Conservation (phyloP, 139 green algal species). For the Microglena sp. region DNA sequence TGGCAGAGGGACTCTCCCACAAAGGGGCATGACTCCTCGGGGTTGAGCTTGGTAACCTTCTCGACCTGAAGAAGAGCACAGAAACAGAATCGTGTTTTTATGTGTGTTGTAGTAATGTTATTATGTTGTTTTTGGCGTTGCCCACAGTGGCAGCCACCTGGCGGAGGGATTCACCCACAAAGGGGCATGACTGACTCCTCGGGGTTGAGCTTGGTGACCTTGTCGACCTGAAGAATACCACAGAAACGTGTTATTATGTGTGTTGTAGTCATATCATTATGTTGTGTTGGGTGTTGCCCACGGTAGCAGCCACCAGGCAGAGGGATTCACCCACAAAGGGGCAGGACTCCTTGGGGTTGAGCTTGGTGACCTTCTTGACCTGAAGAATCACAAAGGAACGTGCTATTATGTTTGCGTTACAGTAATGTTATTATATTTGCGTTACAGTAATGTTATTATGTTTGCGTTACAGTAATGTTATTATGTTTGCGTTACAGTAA, state of each 20-base stretch:
- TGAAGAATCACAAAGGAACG: too few relatives aligned
- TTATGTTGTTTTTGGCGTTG: too few relatives aligned
- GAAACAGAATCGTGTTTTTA: too few relatives aligned
- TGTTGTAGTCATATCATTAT: too few relatives aligned
- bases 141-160: conserved; percentile 27
- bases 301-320: conserved; percentile 31
- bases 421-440: too few relatives aligned
- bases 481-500: too few relatives aligned
- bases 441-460: too few relatives aligned
- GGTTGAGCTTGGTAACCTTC: conserved; percentile 56
- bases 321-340: conserved; percentile 83
- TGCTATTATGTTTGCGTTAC: too few relatives aligned
- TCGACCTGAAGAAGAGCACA: conserved; percentile 72
- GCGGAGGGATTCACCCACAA: conserved; percentile 75
- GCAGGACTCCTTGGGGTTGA: conserved; percentile 58
- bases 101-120: too few relatives aligned
- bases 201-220: conserved; percentile 59
- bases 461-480: too few relatives aligned
- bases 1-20: conserved; percentile 73
- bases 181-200: conserved; percentile 63
- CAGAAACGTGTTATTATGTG: background rate
- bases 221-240: conserved; percentile 54
- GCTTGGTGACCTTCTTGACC: conserved; percentile 57
- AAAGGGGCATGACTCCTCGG: conserved; percentile 62
- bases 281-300: conserved; percentile 48